Evolutionary conservation across 345 rosid genomes (phyloP), one percentile per base, ranked within the genome.

Genomic region (Laguncularia racemosa): DNA sequence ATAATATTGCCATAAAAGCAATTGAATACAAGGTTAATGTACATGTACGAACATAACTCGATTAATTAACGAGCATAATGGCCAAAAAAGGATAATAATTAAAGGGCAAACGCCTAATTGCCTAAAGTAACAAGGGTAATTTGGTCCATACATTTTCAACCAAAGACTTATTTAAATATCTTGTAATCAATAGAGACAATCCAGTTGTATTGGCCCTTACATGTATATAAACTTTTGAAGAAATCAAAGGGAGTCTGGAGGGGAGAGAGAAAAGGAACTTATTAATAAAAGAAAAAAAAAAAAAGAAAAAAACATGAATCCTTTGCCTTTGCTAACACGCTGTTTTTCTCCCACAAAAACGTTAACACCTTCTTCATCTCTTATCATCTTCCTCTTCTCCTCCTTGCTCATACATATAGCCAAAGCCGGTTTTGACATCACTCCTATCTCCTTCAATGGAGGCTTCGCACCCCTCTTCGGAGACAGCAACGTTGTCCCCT

Each of bases 381-480:
- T 60, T 5, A 26, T 48, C 14, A 18, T 73, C 19, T 12, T 51
- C 2, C 43, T 56, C 20, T 17, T 19, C 58, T 38, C 48, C 48
- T 48, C 18, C 28, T 48, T 12, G 10, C 26, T 33, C 15, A 1
- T 7, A 0, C 20, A 47, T 18, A 23, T 56, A 16, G 56, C 74
- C 0, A 23, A 55, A 16, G 56, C 74, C 0, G 63, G 73, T 16
- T 84, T 88, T 62, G 69, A 81, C 50, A 60, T 89, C 64, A 62
- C 84, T 59, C 66, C 78, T 63, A 70, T 86, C 62, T 64, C 85
- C 56, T 92, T 92, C 52, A 95, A 84, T 46, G 95, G 89, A 56
- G 92, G 89, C 14, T 86, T 79, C 77, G 55, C 69, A 48, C 91
- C 86, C 68, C 95, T 92, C 66, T 89, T 92, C 48, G 98, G 98